A percentile compares a stretch with the other conserved stretches of the same genome.
Evolutionary conservation across 2,329 filamentous ascomycete species (phyloP).

Genomic region (Diplodia sapinea): DNA sequence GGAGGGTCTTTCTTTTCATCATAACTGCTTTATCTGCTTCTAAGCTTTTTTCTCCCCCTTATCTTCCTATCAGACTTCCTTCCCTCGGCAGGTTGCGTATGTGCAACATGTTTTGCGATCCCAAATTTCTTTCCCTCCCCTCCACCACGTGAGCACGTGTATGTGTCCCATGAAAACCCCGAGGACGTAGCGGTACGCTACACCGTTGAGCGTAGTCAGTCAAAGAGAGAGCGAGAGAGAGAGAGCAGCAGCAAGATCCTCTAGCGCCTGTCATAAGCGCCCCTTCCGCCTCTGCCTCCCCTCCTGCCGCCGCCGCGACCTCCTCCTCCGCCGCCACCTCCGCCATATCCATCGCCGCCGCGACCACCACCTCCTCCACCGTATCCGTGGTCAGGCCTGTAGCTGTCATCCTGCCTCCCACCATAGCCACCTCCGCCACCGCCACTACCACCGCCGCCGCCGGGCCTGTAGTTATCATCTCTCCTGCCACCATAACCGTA

Average conservation of each 20-base stretch:
- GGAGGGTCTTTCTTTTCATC: slow-evolving; percentile 13
- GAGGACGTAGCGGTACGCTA: not conserved
- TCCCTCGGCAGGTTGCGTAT: not conserved
- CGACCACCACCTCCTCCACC: slow-evolving; percentile 35
- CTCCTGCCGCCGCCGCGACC: slow-evolving; percentile 27
- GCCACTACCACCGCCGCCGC: slow-evolving; percentile 15
- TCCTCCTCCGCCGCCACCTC: slow-evolving; percentile 35
- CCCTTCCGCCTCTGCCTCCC: slow-evolving; percentile 36
- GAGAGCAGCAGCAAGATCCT: no score
- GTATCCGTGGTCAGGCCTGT: slow-evolving; percentile 38
- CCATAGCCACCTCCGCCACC: slow-evolving; percentile 6
- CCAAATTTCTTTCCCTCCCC: not conserved
- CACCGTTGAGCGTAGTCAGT: not conserved
- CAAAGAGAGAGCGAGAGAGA: slow-evolving; percentile 11
- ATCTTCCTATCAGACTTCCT: not conserved
- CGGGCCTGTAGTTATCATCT: slow-evolving; percentile 35
- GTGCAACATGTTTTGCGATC: not conserved
- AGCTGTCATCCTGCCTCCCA: slow-evolving; percentile 32
- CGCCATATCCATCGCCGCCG: slow-evolving; percentile 25
- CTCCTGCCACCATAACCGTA: slow-evolving; percentile 36
- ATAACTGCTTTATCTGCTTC: not conserved
- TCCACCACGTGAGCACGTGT: not conserved
- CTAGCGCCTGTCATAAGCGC: slow-evolving; percentile 31
- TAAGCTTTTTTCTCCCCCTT: not conserved
- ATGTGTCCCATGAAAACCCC: not conserved